Base-by-base conservation (phyloP, 164 flowering plant genomes). In the Dillenia suffruticosa region DNA sequence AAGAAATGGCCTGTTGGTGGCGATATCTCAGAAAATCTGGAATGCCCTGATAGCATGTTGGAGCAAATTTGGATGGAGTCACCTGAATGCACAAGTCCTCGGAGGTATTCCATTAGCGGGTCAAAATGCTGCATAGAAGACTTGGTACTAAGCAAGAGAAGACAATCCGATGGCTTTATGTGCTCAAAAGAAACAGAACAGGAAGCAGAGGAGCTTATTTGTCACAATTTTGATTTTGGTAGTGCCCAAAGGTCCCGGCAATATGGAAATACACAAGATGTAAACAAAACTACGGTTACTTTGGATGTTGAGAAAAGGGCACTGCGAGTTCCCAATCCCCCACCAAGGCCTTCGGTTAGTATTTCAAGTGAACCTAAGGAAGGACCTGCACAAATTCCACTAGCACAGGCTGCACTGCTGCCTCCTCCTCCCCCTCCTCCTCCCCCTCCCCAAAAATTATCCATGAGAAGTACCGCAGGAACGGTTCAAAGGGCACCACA, bases 81-180 rank as follows among this genome's bases (percentile, higher is more conserved):
- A 40, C 83, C 68, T 61, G 87, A 82, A 51, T 70, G 47, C 14
- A 73, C 68, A 49, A 77, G 81, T 68, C 83, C 85, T 58, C 70
- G 97, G 69, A 84, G 97, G 65, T 96, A 91, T 54, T 91, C 97
- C 0, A 84, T 87, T 49, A 87, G 92, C 78, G 97, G 96, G 70
- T 58, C 78, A 7, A 82, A 82, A 51, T 80, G 65, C 68, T 66
- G 66, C 69, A 45, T 61, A 0, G 89, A 85, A 47, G 91, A 91
- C 54, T 24, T 74, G 48, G 50, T 61, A 11, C 61, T 47, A 4
- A 81, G 62, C 53, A 82, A 74, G 68, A 82, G 90, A 71, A 80
- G 96, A 71, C 91, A 84, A 63, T 90, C 97, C 56, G 88, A 82
- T 81, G 84, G 81, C 16, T 86, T 85, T 70, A 77, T 77, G 52